Evolutionary conservation across 768 basidiomycete genomes (phyloP).

Genomic region (Collybia mongolica): DNA sequence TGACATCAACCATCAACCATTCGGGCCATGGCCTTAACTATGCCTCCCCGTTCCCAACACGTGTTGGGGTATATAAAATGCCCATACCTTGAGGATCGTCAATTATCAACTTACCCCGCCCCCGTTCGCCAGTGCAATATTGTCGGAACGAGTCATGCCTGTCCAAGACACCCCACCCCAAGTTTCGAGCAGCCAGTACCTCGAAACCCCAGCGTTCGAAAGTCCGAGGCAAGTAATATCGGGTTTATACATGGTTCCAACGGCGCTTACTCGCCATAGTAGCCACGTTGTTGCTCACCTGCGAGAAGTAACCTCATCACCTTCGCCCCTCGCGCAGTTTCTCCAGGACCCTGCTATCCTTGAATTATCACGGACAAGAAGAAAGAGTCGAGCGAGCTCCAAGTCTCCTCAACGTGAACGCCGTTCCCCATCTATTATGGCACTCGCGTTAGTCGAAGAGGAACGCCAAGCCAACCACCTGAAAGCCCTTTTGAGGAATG

Average conservation of each 20-base stretch:
- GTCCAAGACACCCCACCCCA: neutral
- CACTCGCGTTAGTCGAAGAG: conserved; percentile 46
- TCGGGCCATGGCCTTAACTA: too few species aligned
- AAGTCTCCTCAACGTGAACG: conserved; percentile 37
- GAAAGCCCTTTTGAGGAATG: conserved; percentile 48
- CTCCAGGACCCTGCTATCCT: conserved; percentile 43
- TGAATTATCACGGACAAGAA: conserved; percentile 29
- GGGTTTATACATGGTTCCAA: neutral
- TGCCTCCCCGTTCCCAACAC: neutral
- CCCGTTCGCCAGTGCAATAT: too few species aligned
- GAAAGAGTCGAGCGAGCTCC: conserved; percentile 32
- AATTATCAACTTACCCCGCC: neutral
- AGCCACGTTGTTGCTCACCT: conserved; percentile 35
- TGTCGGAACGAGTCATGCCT: conserved; percentile 3
- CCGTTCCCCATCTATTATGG: conserved; percentile 34
- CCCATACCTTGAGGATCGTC: too few species aligned
- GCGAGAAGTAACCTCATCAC: conserved; percentile 42
- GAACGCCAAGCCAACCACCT: conserved; percentile 56
- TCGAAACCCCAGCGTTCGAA: conserved; percentile 3
- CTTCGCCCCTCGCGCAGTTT: conserved; percentile 42
- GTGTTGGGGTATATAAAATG: neutral
- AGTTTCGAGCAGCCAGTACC: neutral
- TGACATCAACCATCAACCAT: too few species aligned
- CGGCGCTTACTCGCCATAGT: conserved; percentile 4
- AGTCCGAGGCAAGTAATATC: conserved; percentile 8